Percentiles rank a stretch among this genome's conserved stretches.
phyloP scores from a whole-genome alignment of 177 flowering plant genomes.

The Tripterygium wilfordii region DNA sequence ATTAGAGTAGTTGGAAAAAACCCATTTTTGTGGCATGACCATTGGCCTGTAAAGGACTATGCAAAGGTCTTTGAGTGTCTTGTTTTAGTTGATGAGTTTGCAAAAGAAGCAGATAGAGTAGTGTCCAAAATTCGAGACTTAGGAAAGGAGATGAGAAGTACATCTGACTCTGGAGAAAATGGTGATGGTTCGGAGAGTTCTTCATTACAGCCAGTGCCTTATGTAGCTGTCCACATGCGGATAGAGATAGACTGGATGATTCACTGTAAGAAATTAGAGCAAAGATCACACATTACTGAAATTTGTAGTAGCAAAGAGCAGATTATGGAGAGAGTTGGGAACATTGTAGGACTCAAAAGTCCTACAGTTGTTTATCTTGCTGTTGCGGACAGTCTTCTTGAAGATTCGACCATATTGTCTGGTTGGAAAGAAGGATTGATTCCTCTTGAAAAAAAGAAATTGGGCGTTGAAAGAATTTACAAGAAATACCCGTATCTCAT shows the following conservation, averaged over 20 bases:
- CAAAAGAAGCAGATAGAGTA: constrained; percentile 67
- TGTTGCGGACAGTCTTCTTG: constrained; percentile 79
- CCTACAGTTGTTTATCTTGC: constrained; percentile 76
- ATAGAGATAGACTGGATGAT: constrained; percentile 99
- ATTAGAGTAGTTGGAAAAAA: constrained; percentile 77
- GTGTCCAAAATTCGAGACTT: constrained; percentile 59
- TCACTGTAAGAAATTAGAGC: constrained; percentile 88
- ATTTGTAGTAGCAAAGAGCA: constrained; percentile 89
- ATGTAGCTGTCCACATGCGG: constrained; percentile 94
- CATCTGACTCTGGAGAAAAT: constrained; percentile 7
- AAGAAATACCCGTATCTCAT: constrained; percentile 76
- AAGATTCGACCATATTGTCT: constrained; percentile 52
- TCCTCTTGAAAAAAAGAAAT: constrained; percentile 77
- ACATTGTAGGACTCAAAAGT: constrained; percentile 36
- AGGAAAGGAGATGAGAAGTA: constrained; percentile 26
- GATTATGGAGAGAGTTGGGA: constrained; percentile 67
- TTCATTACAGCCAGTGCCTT: constrained; percentile 27
- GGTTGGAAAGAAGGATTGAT: constrained; percentile 79
- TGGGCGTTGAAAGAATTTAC: constrained; percentile 67
- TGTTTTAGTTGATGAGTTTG: constrained; percentile 72
- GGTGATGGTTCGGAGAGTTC: constrained; percentile 4
- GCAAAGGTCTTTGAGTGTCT: constrained; percentile 83
- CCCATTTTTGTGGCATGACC: constrained; percentile 97
- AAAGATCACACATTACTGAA: constrained; percentile 43
- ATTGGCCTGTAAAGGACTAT: constrained; percentile 92